These are phyloP conservation scores for Musa acuminata DNA, from an alignment of 176 grass and related monocot genomes.

Conservation along the genomic window DNA sequence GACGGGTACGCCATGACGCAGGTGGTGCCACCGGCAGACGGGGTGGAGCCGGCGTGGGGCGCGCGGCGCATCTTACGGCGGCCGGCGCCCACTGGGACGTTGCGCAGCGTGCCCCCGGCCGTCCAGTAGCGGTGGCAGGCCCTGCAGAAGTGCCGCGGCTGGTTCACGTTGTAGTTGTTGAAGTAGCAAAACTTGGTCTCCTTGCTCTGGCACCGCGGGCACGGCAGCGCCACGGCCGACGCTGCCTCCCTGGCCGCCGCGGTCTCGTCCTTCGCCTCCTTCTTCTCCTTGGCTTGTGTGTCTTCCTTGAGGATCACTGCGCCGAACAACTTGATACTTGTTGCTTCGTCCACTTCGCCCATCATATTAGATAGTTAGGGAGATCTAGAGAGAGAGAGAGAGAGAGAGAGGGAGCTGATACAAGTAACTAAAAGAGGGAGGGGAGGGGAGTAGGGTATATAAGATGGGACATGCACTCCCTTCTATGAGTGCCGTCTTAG, in stretches of 20 bases:
- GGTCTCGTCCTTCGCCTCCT: neutral
- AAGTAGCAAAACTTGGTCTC: slow-evolving; percentile 75
- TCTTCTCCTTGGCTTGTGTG: neutral
- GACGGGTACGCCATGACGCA: neutral
- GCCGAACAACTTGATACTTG: neutral
- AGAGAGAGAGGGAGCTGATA: neutral
- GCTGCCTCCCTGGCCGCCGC: neutral
- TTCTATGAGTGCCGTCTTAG: too few relatives aligned
- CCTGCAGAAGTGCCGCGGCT: slow-evolving; percentile 13
- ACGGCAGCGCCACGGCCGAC: slow-evolving; percentile 18
- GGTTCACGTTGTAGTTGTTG: slow-evolving; percentile 60
- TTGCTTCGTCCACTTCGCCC: neutral
- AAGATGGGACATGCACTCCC: neutral
- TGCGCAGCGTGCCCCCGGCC: slow-evolving; percentile 2
- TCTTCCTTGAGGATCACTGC: neutral
- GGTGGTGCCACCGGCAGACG: neutral
- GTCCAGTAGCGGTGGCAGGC: slow-evolving; percentile 12
- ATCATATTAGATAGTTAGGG: neutral
- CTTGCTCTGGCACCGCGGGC: slow-evolving; percentile 63
- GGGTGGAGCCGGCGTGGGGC: neutral
- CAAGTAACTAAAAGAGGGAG: too few relatives aligned
- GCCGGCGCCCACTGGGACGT: slow-evolving; percentile 6
- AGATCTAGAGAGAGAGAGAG: neutral
- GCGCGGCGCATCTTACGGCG: neutral
- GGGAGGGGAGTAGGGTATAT: neutral